Evolutionary conservation across 768 basidiomycete genomes (phyloP), one percentile per base, ranked within the genome.

Genomic region (Saitozyma sp.): DNA sequence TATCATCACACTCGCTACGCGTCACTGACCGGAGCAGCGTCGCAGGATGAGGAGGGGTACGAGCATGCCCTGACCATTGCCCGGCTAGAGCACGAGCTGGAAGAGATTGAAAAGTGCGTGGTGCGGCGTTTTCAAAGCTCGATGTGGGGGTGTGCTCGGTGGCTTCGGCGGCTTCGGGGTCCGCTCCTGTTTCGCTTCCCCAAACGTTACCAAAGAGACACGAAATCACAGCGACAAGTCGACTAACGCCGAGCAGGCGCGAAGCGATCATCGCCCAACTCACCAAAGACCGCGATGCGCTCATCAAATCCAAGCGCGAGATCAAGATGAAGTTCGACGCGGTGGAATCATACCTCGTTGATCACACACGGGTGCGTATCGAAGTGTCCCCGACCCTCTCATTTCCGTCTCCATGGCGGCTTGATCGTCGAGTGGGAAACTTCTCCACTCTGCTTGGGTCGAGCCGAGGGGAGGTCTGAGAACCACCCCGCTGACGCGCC

Each of bases 271-370:
- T 76, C 3, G 68, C 62, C 16, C 42, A 56, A 39, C 50, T 76
- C 29, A 70, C 72, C 0, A 71, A 69, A 61, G 70, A 76, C 20
- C 56, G 71, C 13, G 75, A 76, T 45, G 54, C 53, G 3, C 38
- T 74, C 0, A 65, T 72, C 46, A 61, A 62, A 54, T 49, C 70
- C 0, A 74, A 74, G 53, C 71, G 70, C 57, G 75, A 76, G 41
- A 72, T 76, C 62, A 76, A 74, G 59, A 52, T 59, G 49, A 70
- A 66, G 39, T 73, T 71, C 51, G 71, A 74, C 54, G 64, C 62
- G 39, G 70, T 67, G 9, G 72, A 73, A 37, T 62, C 66, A 3
- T 68, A 70, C 49, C 39, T 76, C 38, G 62, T 50, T 8, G 70
- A 73, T 19, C 70, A 66, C 40, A 51, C 66, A n/a, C 71, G 66